These are phyloP conservation scores for Chlamydomonas sphaeroides DNA, from an alignment of 139 green algal genomes.

Conservation along the genomic window DNA sequence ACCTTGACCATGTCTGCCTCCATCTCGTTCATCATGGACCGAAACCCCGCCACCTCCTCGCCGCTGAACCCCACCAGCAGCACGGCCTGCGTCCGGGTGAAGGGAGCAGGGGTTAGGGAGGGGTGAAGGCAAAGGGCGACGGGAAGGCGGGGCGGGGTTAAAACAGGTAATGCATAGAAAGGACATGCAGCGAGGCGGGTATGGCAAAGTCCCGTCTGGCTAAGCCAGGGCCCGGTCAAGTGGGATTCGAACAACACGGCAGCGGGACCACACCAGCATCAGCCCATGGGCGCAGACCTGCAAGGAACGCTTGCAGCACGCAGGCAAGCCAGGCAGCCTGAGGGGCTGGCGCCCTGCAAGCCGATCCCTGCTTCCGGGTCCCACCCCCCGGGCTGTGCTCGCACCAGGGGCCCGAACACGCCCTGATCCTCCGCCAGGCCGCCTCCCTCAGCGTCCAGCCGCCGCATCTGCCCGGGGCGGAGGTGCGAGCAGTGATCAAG, in stretches of 20 bases:
- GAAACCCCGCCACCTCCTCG: constrained; percentile 49
- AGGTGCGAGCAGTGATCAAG: too few species aligned
- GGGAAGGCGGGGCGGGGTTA: not conserved
- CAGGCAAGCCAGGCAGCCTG: too few species aligned
- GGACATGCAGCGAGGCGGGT: too few species aligned
- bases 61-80: constrained; percentile 51
- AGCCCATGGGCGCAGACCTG: not conserved
- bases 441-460: constrained; percentile 6
- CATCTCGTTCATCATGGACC: constrained; percentile 44
- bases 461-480: too few species aligned
- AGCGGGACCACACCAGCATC: not conserved
- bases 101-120: not conserved
- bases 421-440: constrained; percentile 16
- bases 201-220: not conserved
- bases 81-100: constrained; percentile 3
- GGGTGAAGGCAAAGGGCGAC: not conserved
- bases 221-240: too few species aligned
- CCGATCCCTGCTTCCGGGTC: too few species aligned
- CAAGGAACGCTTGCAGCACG: too few species aligned
- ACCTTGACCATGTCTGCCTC: constrained; percentile 64
- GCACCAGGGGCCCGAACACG: constrained; percentile 21
- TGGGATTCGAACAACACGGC: too few species aligned
- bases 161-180: not conserved
- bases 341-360: too few species aligned
- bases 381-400: too few species aligned